phyloP scores from a whole-genome alignment of 2,329 filamentous ascomycete species.

The Onygena corvina region DNA sequence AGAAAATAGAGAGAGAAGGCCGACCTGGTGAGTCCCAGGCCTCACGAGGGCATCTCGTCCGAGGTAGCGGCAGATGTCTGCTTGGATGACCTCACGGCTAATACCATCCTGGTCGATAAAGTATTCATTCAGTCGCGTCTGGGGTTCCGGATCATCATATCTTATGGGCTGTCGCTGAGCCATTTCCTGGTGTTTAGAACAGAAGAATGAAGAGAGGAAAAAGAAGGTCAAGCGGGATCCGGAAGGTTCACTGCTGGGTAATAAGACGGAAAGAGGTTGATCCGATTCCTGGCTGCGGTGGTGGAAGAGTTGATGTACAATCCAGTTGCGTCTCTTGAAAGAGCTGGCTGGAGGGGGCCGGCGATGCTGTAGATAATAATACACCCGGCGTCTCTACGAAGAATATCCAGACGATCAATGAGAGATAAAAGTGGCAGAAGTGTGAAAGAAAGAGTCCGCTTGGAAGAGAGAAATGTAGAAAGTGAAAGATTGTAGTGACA shows the following conservation, averaged over 20 bases:
- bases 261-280: background rate
- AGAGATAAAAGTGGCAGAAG: slow-evolving; percentile 10
- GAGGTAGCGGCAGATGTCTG: slow-evolving; percentile 72
- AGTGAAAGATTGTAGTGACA: background rate
- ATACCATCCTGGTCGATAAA: slow-evolving; percentile 71
- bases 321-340: background rate
- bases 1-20: slow-evolving; percentile 20
- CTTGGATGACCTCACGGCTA: slow-evolving; percentile 71
- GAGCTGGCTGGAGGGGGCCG: background rate
- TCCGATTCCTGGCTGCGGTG: background rate
- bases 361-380: background rate
- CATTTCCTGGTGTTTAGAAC: slow-evolving; percentile 23
- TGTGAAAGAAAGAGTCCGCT: slow-evolving; percentile 14
- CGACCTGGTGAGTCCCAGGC: slow-evolving; percentile 61
- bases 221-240: background rate
- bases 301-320: background rate
- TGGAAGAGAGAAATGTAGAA: slow-evolving; percentile 5
- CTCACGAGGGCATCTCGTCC: slow-evolving; percentile 71
- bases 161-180: slow-evolving; percentile 24
- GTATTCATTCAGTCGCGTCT: slow-evolving; percentile 54
- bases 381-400: background rate
- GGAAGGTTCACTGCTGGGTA: background rate
- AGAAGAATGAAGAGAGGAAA: slow-evolving; percentile 9
- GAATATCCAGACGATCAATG: background rate
- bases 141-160: slow-evolving; percentile 19